These are phyloP conservation scores for Lachnellula arida DNA, from an alignment of 2,329 filamentous ascomycete genomes.

Conservation along the genomic window DNA sequence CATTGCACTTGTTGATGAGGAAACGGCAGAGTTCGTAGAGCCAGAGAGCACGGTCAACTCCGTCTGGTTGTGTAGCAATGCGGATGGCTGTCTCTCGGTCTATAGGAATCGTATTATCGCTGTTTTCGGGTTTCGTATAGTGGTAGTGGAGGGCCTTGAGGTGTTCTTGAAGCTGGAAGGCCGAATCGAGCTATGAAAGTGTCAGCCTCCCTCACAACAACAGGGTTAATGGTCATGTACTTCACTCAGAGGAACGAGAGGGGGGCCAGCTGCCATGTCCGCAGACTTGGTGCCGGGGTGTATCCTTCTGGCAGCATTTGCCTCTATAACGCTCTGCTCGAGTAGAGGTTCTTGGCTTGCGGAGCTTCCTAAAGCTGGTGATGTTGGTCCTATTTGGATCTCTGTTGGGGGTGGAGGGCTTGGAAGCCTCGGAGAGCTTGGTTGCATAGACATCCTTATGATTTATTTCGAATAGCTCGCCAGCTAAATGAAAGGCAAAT, in stretches of 20 bases:
- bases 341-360: conserved; percentile 53
- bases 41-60: conserved; percentile 85
- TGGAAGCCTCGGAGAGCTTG: conserved; percentile 85
- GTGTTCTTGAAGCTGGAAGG: conserved; percentile 96
- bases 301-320: conserved; percentile 77
- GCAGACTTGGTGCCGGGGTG: conserved; percentile 86
- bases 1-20: conserved; percentile 90
- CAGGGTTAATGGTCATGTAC: conserved; percentile 44
- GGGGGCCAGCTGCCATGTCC: conserved; percentile 90
- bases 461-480: background rate
- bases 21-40: conserved; percentile 97
- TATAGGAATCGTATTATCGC: conserved; percentile 63
- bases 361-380: conserved; percentile 60
- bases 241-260: conserved; percentile 78
- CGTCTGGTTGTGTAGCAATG: conserved; percentile 74
- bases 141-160: conserved; percentile 86
- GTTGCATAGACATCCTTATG: conserved; percentile 51
- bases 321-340: conserved; percentile 61
- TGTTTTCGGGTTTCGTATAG: conserved; percentile 59
- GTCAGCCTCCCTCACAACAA: conserved; percentile 19
- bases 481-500: conserved; percentile 1
- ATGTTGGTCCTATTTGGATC: conserved; percentile 81
- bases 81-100: conserved; percentile 68
- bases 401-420: conserved; percentile 93
- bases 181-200: conserved; percentile 74